phyloP scores from a whole-genome alignment of 495 filamentous ascomycete genomes.

The Sabuloglossum arenarium region DNA sequence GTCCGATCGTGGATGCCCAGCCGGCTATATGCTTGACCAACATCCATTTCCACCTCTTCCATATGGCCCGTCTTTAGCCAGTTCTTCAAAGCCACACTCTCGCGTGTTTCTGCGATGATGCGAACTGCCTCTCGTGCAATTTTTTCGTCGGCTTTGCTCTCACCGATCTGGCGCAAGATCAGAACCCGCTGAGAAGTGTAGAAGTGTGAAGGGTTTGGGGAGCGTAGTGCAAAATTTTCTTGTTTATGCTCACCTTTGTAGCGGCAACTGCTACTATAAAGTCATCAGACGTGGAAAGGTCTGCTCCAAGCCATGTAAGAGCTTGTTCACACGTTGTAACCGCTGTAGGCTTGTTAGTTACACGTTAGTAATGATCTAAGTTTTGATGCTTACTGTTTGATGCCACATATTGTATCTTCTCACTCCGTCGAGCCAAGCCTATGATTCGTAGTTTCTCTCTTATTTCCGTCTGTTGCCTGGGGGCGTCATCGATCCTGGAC shows the following conservation, averaged over 20 bases:
- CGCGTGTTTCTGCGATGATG: conserved; percentile 33
- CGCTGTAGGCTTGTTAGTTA: conserved; percentile 13
- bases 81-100: conserved; percentile 29
- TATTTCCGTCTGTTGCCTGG: conserved; percentile 25
- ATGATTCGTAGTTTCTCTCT: conserved; percentile 34
- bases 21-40: conserved; percentile 32
- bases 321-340: conserved; percentile 43
- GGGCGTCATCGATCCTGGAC: conserved; percentile 26
- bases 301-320: conserved; percentile 32
- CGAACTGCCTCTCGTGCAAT: conserved; percentile 31
- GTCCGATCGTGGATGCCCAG: conserved; percentile 33
- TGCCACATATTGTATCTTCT: conserved; percentile 30
- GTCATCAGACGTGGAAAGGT: conserved; percentile 30
- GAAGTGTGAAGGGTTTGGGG: neutral
- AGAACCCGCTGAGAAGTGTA: neutral
- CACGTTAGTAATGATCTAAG: neutral
- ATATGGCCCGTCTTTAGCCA: conserved; percentile 35
- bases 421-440: conserved; percentile 27
- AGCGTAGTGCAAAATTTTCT: neutral
- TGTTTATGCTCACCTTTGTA: conserved; percentile 25
- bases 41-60: conserved; percentile 31
- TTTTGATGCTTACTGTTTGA: conserved; percentile 26
- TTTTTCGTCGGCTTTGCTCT: conserved; percentile 26
- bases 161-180: conserved; percentile 14
- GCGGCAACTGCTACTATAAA: conserved; percentile 37